phyloP scores from a whole-genome alignment of 2,329 filamentous ascomycete genomes.

The Ophiosphaerella herpotricha region DNA sequence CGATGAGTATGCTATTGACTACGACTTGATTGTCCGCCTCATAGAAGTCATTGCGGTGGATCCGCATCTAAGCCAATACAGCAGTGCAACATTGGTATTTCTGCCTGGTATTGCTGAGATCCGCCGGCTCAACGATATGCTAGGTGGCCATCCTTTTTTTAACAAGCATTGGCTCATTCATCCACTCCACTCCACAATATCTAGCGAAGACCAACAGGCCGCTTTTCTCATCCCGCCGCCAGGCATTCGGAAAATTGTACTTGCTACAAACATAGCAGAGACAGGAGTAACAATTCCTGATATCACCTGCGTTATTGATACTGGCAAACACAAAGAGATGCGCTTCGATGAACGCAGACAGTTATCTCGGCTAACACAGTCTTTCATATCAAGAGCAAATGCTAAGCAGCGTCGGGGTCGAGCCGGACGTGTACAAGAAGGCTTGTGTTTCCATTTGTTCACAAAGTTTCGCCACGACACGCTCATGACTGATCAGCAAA shows the following conservation, averaged over 20 bases:
- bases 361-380: slow-evolving; percentile 86
- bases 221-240: slow-evolving; percentile 85
- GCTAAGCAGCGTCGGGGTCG: slow-evolving; percentile 92
- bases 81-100: slow-evolving; percentile 92
- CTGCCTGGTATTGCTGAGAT: slow-evolving; percentile 95
- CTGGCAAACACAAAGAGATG: slow-evolving; percentile 97
- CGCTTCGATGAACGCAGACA: slow-evolving; percentile 92
- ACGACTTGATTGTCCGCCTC: slow-evolving; percentile 80
- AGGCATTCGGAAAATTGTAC: slow-evolving; percentile 86
- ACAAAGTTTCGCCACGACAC: slow-evolving; percentile 87
- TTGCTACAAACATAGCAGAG: slow-evolving; percentile 97
- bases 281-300: slow-evolving; percentile 99
- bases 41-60: slow-evolving; percentile 76
- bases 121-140: slow-evolving; percentile 81
- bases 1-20: slow-evolving; percentile 91
- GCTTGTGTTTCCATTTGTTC: slow-evolving; percentile 94
- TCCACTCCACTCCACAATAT: slow-evolving; percentile 90
- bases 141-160: slow-evolving; percentile 78
- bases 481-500: slow-evolving; percentile 86
- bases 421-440: slow-evolving; percentile 93
- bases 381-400: slow-evolving; percentile 93
- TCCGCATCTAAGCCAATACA: slow-evolving; percentile 69
- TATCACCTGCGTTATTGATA: slow-evolving; percentile 95
- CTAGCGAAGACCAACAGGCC: slow-evolving; percentile 93
- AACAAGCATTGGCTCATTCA: slow-evolving; percentile 80